phyloP scores from a whole-genome alignment of 2,329 filamentous ascomycete species.

The Zymoseptoria pseudotritici region DNA sequence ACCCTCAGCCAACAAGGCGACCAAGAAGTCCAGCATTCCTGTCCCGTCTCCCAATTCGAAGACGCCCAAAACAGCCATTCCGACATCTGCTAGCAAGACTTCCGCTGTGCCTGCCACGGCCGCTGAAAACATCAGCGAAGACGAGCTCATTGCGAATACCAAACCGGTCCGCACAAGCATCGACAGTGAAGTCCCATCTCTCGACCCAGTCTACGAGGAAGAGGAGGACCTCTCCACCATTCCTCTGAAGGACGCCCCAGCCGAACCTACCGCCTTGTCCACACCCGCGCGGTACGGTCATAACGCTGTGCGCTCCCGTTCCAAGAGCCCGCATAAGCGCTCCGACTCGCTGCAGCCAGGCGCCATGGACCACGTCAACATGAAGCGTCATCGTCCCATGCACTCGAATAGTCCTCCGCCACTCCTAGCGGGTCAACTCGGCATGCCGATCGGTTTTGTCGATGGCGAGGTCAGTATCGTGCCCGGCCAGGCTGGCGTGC shows the following conservation, averaged over 20 bases:
- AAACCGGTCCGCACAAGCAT: constrained; percentile 12
- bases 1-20: constrained; percentile 14
- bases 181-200: constrained; percentile 21
- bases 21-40: constrained; percentile 2
- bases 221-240: constrained; percentile 22
- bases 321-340: constrained; percentile 21
- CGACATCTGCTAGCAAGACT: not conserved
- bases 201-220: constrained; percentile 30
- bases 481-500: constrained; percentile 19
- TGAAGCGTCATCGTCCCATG: constrained; percentile 17
- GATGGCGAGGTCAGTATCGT: constrained; percentile 15
- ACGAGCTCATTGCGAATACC: constrained; percentile 12
- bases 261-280: constrained; percentile 23
- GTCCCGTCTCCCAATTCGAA: not conserved
- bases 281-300: constrained; percentile 23
- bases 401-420: constrained; percentile 17
- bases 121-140: constrained; percentile 23
- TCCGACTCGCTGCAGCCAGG: constrained; percentile 10
- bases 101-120: not conserved
- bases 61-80: not conserved
- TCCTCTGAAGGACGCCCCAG: constrained; percentile 20
- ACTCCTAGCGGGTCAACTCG: constrained; percentile 1
- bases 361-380: constrained; percentile 10
- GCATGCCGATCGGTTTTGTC: constrained; percentile 14
- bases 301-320: constrained; percentile 16